A percentile compares a stretch with the other conserved stretches of the same genome.
Evolutionary conservation across 2,329 filamentous ascomycete species (phyloP).

Genomic region (Penicillium decumbens): DNA sequence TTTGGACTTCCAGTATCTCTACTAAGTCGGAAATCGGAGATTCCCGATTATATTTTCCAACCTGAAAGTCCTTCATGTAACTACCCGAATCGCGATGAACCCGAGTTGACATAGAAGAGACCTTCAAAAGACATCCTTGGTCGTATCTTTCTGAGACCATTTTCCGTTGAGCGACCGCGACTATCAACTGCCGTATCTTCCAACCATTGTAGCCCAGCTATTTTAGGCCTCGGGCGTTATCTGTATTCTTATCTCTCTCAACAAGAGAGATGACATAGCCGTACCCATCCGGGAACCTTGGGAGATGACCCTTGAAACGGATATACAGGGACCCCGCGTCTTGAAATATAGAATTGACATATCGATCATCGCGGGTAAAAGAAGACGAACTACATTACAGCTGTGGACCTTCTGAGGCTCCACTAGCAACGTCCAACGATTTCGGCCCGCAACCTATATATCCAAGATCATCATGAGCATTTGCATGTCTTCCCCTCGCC

Average conservation of each 20-base stretch:
- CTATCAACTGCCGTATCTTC: too few species aligned
- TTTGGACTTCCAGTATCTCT: slow-evolving; percentile 49
- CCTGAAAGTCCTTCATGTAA: too few species aligned
- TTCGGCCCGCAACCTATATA: background rate
- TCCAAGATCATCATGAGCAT: slow-evolving; percentile 8
- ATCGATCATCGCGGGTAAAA: too few species aligned
- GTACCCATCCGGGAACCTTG: too few species aligned
- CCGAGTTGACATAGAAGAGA: background rate
- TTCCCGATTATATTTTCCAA: too few species aligned
- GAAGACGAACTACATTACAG: background rate
- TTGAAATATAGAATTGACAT: background rate
- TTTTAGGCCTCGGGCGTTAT: too few species aligned
- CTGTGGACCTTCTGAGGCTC: background rate
- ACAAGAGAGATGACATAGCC: too few species aligned
- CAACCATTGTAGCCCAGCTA: too few species aligned
- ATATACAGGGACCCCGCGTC: background rate
- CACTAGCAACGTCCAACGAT: background rate
- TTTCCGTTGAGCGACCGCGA: too few species aligned
- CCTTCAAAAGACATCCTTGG: too few species aligned
- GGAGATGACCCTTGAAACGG: background rate
- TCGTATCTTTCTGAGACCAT: too few species aligned
- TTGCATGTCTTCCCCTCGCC: slow-evolving; percentile 15
- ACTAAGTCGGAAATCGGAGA: slow-evolving; percentile 11
- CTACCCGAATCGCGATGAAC: background rate
- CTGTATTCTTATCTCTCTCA: too few species aligned